These are phyloP conservation scores for Ogataea neopini DNA, from an alignment of 805 yeast species.

Conservation along the genomic window DNA sequence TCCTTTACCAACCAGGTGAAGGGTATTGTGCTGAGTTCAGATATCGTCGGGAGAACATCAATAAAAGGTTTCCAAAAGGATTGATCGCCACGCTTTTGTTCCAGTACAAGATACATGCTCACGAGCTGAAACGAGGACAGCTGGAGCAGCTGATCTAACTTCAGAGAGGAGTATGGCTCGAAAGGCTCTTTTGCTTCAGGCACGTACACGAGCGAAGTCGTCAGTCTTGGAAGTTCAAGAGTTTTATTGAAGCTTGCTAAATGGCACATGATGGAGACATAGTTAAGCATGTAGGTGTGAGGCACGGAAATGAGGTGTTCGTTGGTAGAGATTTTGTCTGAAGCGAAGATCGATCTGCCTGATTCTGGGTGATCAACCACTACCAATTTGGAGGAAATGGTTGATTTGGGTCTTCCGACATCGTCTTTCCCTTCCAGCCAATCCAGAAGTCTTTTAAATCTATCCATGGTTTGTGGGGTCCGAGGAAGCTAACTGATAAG, in stretches of 20 bases:
- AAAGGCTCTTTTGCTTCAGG: constrained; percentile 21
- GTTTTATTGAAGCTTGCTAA: constrained; percentile 37
- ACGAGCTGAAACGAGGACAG: constrained; percentile 64
- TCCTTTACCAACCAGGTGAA: constrained; percentile 54
- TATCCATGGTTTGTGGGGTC: constrained; percentile 11
- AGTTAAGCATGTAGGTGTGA: constrained; percentile 57
- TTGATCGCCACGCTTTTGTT: constrained; percentile 36
- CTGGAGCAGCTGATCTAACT: constrained; percentile 36
- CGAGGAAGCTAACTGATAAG: not conserved
- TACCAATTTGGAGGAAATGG: constrained; percentile 41
- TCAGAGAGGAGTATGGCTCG: constrained; percentile 16
- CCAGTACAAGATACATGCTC: constrained; percentile 50
- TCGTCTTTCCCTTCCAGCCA: constrained; percentile 34
- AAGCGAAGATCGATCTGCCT: constrained; percentile 67
- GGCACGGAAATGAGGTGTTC: constrained; percentile 58
- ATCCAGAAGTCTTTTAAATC: constrained; percentile 23
- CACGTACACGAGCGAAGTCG: constrained; percentile 22
- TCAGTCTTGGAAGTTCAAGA: constrained; percentile 22
- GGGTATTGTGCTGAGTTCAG: constrained; percentile 60
- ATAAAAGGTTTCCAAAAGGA: constrained; percentile 74
- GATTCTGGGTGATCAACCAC: constrained; percentile 44
- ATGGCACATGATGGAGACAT: constrained; percentile 50
- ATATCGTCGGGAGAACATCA: constrained; percentile 56
- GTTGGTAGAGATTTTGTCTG: constrained; percentile 36
- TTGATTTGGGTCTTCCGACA: constrained; percentile 15